phyloP scores from a whole-genome alignment of 1,284 basidiomycete species.

The Austropuccinia psidii region DNA sequence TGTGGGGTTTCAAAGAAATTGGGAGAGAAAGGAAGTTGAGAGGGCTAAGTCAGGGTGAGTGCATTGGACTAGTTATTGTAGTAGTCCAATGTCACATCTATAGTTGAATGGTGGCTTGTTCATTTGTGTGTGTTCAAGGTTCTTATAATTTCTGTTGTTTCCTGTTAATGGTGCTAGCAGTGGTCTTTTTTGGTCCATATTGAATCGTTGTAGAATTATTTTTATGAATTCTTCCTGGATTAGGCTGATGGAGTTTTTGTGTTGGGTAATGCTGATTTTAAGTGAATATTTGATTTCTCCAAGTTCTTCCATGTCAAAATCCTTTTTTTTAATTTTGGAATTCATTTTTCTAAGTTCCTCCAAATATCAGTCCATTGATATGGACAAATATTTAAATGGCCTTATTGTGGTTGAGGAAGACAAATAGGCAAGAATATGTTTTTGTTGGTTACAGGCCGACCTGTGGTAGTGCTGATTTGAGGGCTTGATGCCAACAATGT shows the following conservation, averaged over 20 bases:
- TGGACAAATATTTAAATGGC: neutral
- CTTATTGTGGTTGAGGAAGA: neutral
- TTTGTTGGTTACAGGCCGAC: neutral
- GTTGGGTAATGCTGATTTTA: neutral
- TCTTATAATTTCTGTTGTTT: too few species aligned
- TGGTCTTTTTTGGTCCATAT: neutral
- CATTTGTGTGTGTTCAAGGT: too few species aligned
- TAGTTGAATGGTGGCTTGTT: too few species aligned
- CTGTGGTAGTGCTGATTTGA: neutral
- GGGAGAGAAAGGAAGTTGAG: too few species aligned
- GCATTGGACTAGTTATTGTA: too few species aligned
- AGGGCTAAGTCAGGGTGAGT: too few species aligned
- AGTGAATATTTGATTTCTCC: neutral
- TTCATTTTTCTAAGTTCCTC: neutral
- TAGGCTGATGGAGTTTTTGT: neutral
- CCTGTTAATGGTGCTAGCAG: neutral
- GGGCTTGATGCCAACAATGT: neutral
- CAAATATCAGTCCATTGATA: neutral
- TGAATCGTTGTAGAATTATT: neutral
- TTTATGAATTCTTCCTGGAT: neutral
- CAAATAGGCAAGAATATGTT: neutral
- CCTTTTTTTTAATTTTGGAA: neutral
- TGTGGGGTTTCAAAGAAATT: too few species aligned
- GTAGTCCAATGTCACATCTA: too few species aligned
- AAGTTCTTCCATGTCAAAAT: slow-evolving; percentile 16